phyloP scores from a whole-genome alignment of 352 stramenopile genomes.

The Phytopythium litorale region DNA sequence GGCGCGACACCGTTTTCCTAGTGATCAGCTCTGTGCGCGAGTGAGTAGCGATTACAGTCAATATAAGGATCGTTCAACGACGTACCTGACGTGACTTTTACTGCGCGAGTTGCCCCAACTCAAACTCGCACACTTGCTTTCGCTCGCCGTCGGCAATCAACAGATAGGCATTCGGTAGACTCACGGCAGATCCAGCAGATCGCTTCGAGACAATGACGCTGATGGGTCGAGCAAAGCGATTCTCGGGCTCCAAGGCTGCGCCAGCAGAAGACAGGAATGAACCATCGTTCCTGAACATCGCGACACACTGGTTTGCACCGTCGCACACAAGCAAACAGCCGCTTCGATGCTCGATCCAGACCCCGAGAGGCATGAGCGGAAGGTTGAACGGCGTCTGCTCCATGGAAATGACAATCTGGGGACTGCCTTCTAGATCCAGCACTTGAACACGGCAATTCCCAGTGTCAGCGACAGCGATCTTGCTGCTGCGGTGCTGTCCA shows the following conservation, averaged over 20 bases:
- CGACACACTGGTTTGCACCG: constrained; percentile 33
- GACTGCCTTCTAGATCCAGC: constrained; percentile 23
- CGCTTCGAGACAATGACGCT: neutral
- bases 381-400: constrained; percentile 40
- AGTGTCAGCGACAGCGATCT: constrained; percentile 46
- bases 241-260: constrained; percentile 5
- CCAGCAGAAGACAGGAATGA: constrained; percentile 45
- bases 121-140: neutral
- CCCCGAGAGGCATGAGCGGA: constrained; percentile 29
- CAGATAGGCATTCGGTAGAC: neutral
- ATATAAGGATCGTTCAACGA: neutral
- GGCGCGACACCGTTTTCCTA: neutral
- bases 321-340: constrained; percentile 48
- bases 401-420: constrained; percentile 29
- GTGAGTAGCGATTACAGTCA: neutral
- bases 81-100: neutral
- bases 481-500: constrained; percentile 38
- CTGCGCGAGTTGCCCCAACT: neutral
- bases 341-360: constrained; percentile 43
- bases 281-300: constrained; percentile 42
- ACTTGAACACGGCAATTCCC: constrained; percentile 57
- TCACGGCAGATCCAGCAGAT: neutral
- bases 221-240: constrained; percentile 1
- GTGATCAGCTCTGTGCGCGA: neutral
- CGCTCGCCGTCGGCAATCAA: constrained; percentile 2